These are phyloP conservation scores for Dacryopinax primogenitus DNA, from an alignment of 768 basidiomycete species.

Conservation along the genomic window DNA sequence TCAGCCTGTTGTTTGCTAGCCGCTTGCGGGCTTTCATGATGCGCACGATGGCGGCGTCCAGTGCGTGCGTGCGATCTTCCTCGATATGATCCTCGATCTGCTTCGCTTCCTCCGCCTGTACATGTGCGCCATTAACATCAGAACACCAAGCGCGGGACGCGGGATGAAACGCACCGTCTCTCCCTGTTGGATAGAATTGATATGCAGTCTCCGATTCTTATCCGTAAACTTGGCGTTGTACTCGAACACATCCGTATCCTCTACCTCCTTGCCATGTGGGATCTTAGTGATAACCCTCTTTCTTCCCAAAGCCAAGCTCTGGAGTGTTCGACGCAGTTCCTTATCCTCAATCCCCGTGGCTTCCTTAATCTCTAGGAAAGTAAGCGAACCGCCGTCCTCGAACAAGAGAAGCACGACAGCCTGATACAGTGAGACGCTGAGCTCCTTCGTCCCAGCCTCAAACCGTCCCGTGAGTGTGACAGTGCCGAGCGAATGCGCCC, in stretches of 20 bases:
- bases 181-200: conserved; percentile 91
- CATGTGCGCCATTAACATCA: too few relatives aligned
- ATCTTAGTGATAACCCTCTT: conserved; percentile 75
- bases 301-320: conserved; percentile 84
- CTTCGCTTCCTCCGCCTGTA: conserved; percentile 73
- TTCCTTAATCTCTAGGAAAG: conserved; percentile 53
- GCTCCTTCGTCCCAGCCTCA: conserved; percentile 57
- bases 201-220: conserved; percentile 64
- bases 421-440: conserved; percentile 84
- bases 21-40: conserved; percentile 92
- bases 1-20: conserved; percentile 63
- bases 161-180: conserved; percentile 51
- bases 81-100: conserved; percentile 75
- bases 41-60: conserved; percentile 92
- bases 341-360: conserved; percentile 61
- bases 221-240: conserved; percentile 80
- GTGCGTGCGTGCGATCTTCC: conserved; percentile 66
- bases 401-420: conserved; percentile 76
- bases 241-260: conserved; percentile 58
- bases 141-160: not conserved
- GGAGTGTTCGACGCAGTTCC: conserved; percentile 72
- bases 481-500: conserved; percentile 79
- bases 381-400: conserved; percentile 36
- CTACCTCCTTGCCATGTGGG: conserved; percentile 65
- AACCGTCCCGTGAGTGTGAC: conserved; percentile 65